Base-by-base conservation (phyloP, 257 asterid genomes). In the Fraxinus quadrangulata region DNA sequence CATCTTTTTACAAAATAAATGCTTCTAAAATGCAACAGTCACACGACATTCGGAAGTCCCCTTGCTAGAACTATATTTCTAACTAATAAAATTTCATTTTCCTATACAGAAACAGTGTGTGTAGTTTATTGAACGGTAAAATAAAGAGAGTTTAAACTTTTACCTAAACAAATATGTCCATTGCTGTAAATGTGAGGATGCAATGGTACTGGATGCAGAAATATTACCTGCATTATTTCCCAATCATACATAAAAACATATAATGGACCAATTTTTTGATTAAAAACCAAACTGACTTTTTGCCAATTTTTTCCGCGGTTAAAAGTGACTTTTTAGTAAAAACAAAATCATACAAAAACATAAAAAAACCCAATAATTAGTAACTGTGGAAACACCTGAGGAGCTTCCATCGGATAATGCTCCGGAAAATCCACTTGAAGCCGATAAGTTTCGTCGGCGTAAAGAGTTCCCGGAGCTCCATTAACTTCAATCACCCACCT, bases 111-210 rank as follows among this genome's bases (percentile, higher is more conserved):
- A 47, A 47, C 6, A 47, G 6, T 2, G 56, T 11, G 54, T 47
- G 1, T 16, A 30, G 63, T 9, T 13, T 23, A 47, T 14, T 47
- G 5, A 14, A 47, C 2, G 56, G 19, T 67, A 66, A 49, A 3
- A 16, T 37, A 72, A 17, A 39, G 26, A 73, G 77, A 16, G 5
- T 23, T 4, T 49, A 6, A 47, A 74, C 26, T 75, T 89, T 77
- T 36, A 93, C 98, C 98, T 90, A 92, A 85, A 85, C 98, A 93
- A 82, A 93, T 93, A 83, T 93, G 98, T 7, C 98, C 98, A 76
- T 94, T 94, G 87, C 98, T 94, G 78, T 92, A 94, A 81, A 94
- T 92, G 81, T 94, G 97, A 68, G 97, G 96, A 67, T 94, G 98
- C 76, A 84, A 80, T 2, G 98, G 98, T 80, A 97, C 96, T 0